These are phyloP conservation scores for Kwoniella dejecticola DNA, from an alignment of 768 basidiomycete genomes.

Conservation along the genomic window DNA sequence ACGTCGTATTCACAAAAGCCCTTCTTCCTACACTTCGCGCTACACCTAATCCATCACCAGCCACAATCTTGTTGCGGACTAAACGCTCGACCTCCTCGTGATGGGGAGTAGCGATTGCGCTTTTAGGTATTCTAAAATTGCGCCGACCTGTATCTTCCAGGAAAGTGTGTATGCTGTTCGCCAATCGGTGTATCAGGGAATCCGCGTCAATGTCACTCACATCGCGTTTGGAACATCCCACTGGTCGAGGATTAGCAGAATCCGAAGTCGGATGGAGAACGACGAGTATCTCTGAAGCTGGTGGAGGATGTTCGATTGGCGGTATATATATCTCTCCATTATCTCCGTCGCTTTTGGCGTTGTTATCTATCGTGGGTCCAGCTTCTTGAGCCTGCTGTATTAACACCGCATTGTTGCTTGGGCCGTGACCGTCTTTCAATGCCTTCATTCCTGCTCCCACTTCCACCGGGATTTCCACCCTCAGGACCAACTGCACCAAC, in stretches of 20 bases:
- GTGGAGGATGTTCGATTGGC: background rate
- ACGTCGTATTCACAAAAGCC: background rate
- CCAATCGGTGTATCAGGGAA: too few species aligned
- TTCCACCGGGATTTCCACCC: background rate
- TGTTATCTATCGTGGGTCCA: background rate
- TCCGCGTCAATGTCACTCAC: background rate
- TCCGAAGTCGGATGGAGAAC: background rate
- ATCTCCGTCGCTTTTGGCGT: background rate
- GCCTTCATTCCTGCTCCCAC: background rate
- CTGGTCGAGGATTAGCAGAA: background rate
- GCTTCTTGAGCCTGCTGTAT: background rate
- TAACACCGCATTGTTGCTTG: too few species aligned
- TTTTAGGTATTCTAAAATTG: background rate
- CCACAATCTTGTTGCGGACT: background rate
- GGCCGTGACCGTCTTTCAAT: background rate
- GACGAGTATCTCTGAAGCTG: background rate
- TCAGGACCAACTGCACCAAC: background rate
- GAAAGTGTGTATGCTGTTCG: background rate
- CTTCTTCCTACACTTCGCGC: background rate
- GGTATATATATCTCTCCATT: constrained; percentile 6
- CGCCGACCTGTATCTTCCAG: constrained; percentile 8
- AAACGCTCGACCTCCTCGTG: background rate
- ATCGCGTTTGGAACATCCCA: too few species aligned
- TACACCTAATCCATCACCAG: background rate
- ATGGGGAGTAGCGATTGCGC: background rate